Conservation (phyloP, 345 rosid genomes). For the Linum trigynum region DNA sequence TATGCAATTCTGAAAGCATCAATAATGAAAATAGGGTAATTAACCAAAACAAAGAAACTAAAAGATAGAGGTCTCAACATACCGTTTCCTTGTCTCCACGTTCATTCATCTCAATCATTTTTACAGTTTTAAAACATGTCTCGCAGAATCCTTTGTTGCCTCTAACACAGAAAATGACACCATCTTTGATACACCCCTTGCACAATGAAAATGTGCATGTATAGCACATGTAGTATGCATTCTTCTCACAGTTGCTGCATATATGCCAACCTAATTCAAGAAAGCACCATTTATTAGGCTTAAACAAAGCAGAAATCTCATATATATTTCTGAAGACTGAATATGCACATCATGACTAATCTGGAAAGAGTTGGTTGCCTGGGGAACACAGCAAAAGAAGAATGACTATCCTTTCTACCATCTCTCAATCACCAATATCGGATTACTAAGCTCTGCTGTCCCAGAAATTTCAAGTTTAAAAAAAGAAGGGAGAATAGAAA, state of each 20-base stretch:
- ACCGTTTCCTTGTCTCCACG: constrained; percentile 52
- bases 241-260: constrained; percentile 88
- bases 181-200: constrained; percentile 86
- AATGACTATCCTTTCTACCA: neutral
- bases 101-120: constrained; percentile 63
- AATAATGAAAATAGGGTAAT: neutral
- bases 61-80: constrained; percentile 11
- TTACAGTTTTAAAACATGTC: constrained; percentile 78
- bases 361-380: neutral
- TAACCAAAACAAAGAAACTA: neutral
- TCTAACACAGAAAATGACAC: constrained; percentile 59
- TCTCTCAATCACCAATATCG: no score
- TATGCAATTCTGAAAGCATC: neutral
- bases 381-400: neutral
- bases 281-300: constrained; percentile 13
- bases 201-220: constrained; percentile 93
- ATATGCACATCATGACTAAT: neutral
- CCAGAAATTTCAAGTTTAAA: no score
- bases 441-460: no score
- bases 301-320: constrained; percentile 1
- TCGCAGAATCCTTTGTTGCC: constrained; percentile 96
- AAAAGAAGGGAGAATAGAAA: no score
- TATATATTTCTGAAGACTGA: neutral
- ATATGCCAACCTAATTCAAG: constrained; percentile 67
- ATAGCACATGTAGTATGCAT: constrained; percentile 71